These are phyloP conservation scores for Aspergillus olivimuriae DNA, from an alignment of 495 filamentous ascomycete species.

Conservation along the genomic window DNA sequence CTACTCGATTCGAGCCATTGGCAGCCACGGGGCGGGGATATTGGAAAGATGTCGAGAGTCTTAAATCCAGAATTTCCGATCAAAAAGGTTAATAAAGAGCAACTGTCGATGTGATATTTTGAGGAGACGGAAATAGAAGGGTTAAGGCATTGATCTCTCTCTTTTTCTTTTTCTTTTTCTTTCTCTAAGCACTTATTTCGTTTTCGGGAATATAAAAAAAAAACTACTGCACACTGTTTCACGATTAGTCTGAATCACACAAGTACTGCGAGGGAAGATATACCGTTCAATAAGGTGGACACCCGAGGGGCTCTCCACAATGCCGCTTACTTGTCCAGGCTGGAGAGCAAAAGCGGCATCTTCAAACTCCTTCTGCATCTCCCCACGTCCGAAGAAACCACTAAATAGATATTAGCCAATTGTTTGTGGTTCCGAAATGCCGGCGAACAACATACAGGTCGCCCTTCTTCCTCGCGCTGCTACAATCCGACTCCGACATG, in stretches of 20 bases:
- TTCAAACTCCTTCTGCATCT: slow-evolving; percentile 99
- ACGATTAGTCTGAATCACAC: slow-evolving; percentile 9
- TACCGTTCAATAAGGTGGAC: slow-evolving; percentile 95
- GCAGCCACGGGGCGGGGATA: no score
- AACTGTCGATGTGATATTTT: no score
- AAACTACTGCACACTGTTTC: slow-evolving; percentile 28
- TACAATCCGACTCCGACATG: slow-evolving; percentile 85
- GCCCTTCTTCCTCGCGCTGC: slow-evolving; percentile 85
- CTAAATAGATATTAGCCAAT: slow-evolving; percentile 34
- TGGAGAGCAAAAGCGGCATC: slow-evolving; percentile 85
- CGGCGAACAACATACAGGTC: slow-evolving; percentile 58
- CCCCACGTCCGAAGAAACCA: slow-evolving; percentile 84
- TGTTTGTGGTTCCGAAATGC: no score
- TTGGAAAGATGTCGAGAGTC: no score
- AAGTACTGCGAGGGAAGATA: slow-evolving; percentile 14
- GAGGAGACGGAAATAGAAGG: no score
- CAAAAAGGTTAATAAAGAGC: no score
- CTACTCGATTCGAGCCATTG: no score
- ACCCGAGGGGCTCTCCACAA: slow-evolving; percentile 90
- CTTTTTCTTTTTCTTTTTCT: no score
- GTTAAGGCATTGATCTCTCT: no score
- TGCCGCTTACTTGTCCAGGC: slow-evolving; percentile 72
- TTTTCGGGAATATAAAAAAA: neutral
- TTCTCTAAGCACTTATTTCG: no score
- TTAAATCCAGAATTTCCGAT: no score